A percentile compares a stretch with the other conserved stretches of the same genome.
phyloP scores from a whole-genome alignment of 805 yeast species.

The Pichia insulana region DNA sequence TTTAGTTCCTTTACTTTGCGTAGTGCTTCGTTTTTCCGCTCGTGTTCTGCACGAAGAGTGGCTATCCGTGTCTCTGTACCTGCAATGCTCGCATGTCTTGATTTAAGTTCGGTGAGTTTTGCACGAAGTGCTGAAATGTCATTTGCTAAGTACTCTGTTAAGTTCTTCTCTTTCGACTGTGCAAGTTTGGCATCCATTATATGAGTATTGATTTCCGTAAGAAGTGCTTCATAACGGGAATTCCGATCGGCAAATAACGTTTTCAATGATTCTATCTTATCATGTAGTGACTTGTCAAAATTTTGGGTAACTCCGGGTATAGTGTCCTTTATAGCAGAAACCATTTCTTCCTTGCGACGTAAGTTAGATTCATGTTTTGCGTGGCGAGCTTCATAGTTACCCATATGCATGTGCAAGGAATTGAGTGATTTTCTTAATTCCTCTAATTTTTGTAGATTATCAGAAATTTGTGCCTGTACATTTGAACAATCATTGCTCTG shows the following conservation, averaged over 20 bases:
- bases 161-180: constrained; percentile 30
- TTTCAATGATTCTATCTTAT: background rate
- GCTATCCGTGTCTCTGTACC: constrained; percentile 41
- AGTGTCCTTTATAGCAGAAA: background rate
- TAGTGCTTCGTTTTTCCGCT: constrained; percentile 30
- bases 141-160: constrained; percentile 35
- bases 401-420: constrained; percentile 39
- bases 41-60: constrained; percentile 35
- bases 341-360: constrained; percentile 9
- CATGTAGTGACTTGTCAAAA: no score
- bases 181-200: constrained; percentile 22
- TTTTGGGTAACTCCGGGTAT: no score
- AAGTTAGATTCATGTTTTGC: constrained; percentile 19
- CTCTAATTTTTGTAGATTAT: constrained; percentile 6
- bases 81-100: constrained; percentile 30
- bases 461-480: constrained; percentile 15
- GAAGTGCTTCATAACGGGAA: constrained; percentile 5
- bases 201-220: constrained; percentile 13
- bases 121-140: constrained; percentile 32
- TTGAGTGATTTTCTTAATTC: constrained; percentile 28
- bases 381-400: constrained; percentile 37
- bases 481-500: constrained; percentile 19
- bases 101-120: constrained; percentile 31
- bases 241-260: constrained; percentile 1
- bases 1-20: constrained; percentile 22